phyloP scores from a whole-genome alignment of 202 grass and related monocot species.

The Brachypodium distachyon region DNA sequence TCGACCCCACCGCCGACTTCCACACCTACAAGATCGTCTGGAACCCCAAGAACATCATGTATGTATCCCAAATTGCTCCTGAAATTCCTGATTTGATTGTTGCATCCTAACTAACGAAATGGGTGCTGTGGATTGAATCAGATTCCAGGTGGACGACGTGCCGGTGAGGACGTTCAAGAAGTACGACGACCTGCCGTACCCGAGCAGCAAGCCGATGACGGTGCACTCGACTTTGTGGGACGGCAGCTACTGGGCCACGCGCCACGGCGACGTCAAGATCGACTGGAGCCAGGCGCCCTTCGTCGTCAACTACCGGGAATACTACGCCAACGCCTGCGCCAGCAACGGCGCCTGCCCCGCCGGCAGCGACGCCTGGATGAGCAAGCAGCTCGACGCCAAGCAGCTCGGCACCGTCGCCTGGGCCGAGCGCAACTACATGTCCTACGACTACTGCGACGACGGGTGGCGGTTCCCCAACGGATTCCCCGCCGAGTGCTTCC shows the following conservation, averaged over 20 bases:
- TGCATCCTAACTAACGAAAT: no score
- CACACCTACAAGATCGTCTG: no score
- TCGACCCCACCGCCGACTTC: no score
- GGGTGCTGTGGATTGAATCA: no score
- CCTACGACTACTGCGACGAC: constrained; percentile 64
- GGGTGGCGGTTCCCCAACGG: constrained; percentile 35
- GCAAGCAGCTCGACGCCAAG: constrained; percentile 8
- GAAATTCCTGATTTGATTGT: no score
- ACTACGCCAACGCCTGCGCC: constrained; percentile 21
- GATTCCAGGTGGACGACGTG: constrained; percentile 52
- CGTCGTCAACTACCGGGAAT: constrained; percentile 38
- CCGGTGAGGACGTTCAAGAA: no score
- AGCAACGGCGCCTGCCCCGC: neutral
- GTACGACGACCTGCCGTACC: constrained; percentile 44
- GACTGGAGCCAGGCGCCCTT: constrained; percentile 62
- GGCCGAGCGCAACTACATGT: constrained; percentile 47
- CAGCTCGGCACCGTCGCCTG: constrained; percentile 34
- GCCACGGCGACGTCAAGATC: constrained; percentile 43
- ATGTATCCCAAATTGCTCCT: neutral
- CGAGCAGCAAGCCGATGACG: constrained; percentile 47
- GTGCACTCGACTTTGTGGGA: constrained; percentile 72
- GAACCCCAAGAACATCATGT: constrained; percentile 47
- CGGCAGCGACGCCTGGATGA: constrained; percentile 20
- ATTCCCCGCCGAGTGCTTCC: constrained; percentile 41
- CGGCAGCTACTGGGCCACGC: constrained; percentile 68